Percentiles rank a stretch among this genome's conserved stretches.
phyloP scores from a whole-genome alignment of 2,329 filamentous ascomycete species.

The Curvularia sp. region DNA sequence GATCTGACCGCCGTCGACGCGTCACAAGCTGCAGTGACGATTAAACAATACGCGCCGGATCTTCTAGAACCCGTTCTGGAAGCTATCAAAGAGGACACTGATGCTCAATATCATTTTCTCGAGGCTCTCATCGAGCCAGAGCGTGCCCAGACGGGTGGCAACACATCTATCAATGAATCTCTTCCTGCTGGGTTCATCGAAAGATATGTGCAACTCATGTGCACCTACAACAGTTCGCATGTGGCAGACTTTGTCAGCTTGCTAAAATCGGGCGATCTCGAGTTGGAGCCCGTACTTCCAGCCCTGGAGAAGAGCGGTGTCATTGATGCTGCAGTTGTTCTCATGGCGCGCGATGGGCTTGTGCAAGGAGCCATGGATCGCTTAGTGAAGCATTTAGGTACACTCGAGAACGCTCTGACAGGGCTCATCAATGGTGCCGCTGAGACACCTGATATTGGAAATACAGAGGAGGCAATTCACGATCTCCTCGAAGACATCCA shows the following conservation, averaged over 20 bases:
- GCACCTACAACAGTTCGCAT: constrained; percentile 78
- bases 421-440: constrained; percentile 71
- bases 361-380: constrained; percentile 83
- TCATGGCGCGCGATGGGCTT: constrained; percentile 89
- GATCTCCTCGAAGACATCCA: constrained; percentile 79
- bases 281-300: constrained; percentile 80
- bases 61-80: constrained; percentile 72
- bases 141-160: constrained; percentile 18
- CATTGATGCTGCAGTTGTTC: constrained; percentile 88
- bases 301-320: constrained; percentile 89
- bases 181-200: constrained; percentile 71
- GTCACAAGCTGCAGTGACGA: constrained; percentile 66
- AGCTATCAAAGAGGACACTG: constrained; percentile 65
- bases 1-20: constrained; percentile 74
- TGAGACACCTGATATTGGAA: constrained; percentile 63
- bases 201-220: constrained; percentile 89
- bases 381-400: constrained; percentile 79
- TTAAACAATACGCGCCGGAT: constrained; percentile 67
- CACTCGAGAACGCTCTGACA: constrained; percentile 77
- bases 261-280: constrained; percentile 77
- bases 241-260: constrained; percentile 84
- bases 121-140: constrained; percentile 74
- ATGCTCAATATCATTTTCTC: constrained; percentile 78
- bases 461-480: constrained; percentile 70
- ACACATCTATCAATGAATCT: constrained; percentile 27